A percentile compares a stretch with the other conserved stretches of the same genome.
Conservation (phyloP, 306 rosid genomes). For the Astragalus glycyphyllos region DNA sequence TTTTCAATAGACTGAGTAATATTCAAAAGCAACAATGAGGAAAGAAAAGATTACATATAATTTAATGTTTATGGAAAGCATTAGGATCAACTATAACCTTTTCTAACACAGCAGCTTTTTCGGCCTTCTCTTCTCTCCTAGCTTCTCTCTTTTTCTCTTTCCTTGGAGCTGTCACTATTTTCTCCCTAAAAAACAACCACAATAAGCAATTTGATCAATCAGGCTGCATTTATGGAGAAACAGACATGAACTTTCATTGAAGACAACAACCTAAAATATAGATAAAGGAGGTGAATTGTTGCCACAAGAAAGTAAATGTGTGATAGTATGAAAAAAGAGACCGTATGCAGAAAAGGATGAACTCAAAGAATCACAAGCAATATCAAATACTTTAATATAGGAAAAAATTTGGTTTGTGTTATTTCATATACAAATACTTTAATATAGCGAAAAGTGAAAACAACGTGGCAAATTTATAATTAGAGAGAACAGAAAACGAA, state of each 20-base stretch:
- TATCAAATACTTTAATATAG: too few species aligned
- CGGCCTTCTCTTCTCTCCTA: slow-evolving; percentile 91
- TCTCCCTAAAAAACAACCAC: slow-evolving; percentile 63
- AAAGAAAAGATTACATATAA: slow-evolving; percentile 18
- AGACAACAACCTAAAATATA: slow-evolving; percentile 7
- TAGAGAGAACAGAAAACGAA: neutral
- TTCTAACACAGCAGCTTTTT: slow-evolving; percentile 69
- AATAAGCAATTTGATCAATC: slow-evolving; percentile 24
- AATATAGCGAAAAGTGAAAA: neutral
- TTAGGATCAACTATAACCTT: slow-evolving; percentile 58
- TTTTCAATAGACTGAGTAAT: slow-evolving; percentile 69
- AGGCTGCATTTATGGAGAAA: slow-evolving; percentile 18
- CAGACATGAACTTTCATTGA: neutral
- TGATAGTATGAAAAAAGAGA: neutral
- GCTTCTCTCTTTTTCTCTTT: slow-evolving; percentile 83
- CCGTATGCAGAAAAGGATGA: neutral
- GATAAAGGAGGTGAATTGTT: slow-evolving; percentile 36
- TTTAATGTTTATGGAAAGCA: slow-evolving; percentile 18
- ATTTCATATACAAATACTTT: neutral
- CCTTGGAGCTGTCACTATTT: slow-evolving; percentile 82
- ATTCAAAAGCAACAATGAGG: slow-evolving; percentile 39
- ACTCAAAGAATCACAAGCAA: neutral
- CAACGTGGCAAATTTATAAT: neutral
- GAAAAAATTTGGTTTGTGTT: too few species aligned
- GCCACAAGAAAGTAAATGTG: neutral